Evolutionary conservation across 1,284 basidiomycete species (phyloP).

Genomic region (Prillingera fragicola): DNA sequence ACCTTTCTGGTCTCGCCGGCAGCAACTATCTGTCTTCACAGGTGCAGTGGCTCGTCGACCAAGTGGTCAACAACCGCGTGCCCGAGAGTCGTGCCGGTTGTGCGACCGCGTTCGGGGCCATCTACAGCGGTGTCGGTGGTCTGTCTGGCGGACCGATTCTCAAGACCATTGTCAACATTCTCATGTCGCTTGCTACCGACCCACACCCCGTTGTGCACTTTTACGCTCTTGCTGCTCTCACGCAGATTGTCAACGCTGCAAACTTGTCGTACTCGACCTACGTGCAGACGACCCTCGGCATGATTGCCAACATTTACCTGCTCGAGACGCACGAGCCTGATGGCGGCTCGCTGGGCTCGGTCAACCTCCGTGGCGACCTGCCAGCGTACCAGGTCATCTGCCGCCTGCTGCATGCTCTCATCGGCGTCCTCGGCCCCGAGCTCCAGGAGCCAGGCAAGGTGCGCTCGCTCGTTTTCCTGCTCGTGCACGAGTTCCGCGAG

Average conservation of each 20-base stretch:
- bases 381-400: constrained; percentile 89
- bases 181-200: constrained; percentile 92
- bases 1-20: constrained; percentile 75
- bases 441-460: constrained; percentile 83
- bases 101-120: constrained; percentile 86
- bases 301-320: constrained; percentile 85
- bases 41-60: constrained; percentile 87
- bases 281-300: constrained; percentile 79
- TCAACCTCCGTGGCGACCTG: constrained; percentile 82
- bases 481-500: constrained; percentile 76
- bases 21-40: constrained; percentile 80
- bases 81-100: constrained; percentile 91
- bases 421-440: constrained; percentile 92
- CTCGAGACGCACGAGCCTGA: constrained; percentile 90
- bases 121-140: constrained; percentile 88
- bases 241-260: constrained; percentile 83
- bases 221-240: constrained; percentile 80
- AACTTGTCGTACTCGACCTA: constrained; percentile 87
- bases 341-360: constrained; percentile 75
- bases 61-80: constrained; percentile 93
- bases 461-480: constrained; percentile 70
- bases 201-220: constrained; percentile 96
- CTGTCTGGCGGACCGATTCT: constrained; percentile 87
- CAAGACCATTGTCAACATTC: constrained; percentile 91
- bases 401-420: constrained; percentile 84